These are phyloP conservation scores for Nidula niveotomentosa DNA, from an alignment of 1,284 basidiomycete genomes.

Conservation along the genomic window DNA sequence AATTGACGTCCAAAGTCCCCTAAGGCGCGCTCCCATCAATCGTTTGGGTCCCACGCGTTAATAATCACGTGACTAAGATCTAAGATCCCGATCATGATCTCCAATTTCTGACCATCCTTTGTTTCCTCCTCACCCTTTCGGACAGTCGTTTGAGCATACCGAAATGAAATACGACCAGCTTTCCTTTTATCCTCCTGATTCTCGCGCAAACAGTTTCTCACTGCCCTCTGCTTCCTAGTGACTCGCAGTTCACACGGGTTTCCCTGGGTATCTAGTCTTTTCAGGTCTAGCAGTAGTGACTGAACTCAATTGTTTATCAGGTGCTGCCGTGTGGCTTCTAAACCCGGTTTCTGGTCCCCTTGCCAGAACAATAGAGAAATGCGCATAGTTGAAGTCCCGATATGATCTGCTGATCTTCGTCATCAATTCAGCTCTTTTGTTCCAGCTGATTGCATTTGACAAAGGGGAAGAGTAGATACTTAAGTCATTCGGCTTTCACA, in stretches of 20 bases:
- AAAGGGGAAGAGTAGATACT: slow-evolving; percentile 6
- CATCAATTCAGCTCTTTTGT: slow-evolving; percentile 23
- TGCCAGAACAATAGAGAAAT: slow-evolving; percentile 32
- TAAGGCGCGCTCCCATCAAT: background rate
- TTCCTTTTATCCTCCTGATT: background rate
- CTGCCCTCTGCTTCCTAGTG: background rate
- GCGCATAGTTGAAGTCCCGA: slow-evolving; percentile 20
- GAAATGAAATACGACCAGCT: slow-evolving; percentile 9
- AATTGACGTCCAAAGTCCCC: background rate
- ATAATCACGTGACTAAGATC: slow-evolving; percentile 11
- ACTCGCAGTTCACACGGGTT: no score
- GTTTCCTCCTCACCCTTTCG: slow-evolving; percentile 20
- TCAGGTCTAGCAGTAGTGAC: background rate
- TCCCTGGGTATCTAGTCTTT: no score
- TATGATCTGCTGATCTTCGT: slow-evolving; percentile 27
- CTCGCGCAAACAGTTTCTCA: background rate
- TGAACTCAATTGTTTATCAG: background rate
- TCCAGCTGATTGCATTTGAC: slow-evolving; percentile 9
- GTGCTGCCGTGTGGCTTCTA: background rate
- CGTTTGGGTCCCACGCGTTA: background rate
- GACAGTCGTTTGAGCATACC: slow-evolving; percentile 28
- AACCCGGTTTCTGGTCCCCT: slow-evolving; percentile 6
- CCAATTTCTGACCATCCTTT: slow-evolving; percentile 19
- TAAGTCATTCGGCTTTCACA: slow-evolving; percentile 10
- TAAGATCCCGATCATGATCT: slow-evolving; percentile 19